Percentiles rank a stretch among this genome's conserved stretches.
phyloP scores from a whole-genome alignment of 2,329 filamentous ascomycete genomes.

The Colletotrichum chlorophyti region DNA sequence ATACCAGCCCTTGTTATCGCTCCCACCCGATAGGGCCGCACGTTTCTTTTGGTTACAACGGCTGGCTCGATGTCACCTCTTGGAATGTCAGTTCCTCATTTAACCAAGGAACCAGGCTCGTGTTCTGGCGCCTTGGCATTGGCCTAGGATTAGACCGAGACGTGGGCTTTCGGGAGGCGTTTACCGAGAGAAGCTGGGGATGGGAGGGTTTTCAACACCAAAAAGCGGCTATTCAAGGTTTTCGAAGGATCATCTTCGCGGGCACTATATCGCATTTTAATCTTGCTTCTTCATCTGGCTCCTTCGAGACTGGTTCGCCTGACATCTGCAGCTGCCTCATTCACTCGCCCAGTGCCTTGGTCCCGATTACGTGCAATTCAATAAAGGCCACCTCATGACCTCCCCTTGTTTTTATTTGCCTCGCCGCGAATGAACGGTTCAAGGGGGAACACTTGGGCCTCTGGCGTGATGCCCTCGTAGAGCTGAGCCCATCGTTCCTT shows the following conservation, averaged over 20 bases:
- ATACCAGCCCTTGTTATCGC: constrained; percentile 8
- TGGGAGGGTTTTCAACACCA: not conserved
- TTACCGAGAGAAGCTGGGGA: too few relatives aligned
- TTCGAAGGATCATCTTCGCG: not conserved
- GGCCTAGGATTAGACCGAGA: not conserved
- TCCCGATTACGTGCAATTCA: not conserved
- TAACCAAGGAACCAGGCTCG: not conserved
- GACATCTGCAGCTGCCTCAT: not conserved
- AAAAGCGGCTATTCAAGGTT: not conserved
- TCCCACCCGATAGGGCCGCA: not conserved
- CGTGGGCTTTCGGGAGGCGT: not conserved
- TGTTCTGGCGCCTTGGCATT: constrained; percentile 12
- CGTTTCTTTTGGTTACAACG: not conserved
- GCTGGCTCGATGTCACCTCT: not conserved
- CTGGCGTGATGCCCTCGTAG: constrained; percentile 57
- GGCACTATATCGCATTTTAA: too few relatives aligned
- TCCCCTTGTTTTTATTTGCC: constrained; percentile 27
- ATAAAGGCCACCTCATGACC: not conserved
- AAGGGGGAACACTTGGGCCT: constrained; percentile 61
- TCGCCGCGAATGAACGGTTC: constrained; percentile 49
- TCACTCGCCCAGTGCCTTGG: not conserved
- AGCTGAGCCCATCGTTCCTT: constrained; percentile 57
- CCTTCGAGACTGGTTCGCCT: too few relatives aligned
- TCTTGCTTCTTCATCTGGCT: too few relatives aligned
- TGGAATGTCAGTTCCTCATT: not conserved